These are phyloP conservation scores for Salix suchowensis DNA, from an alignment of 345 rosid genomes.

Conservation along the genomic window DNA sequence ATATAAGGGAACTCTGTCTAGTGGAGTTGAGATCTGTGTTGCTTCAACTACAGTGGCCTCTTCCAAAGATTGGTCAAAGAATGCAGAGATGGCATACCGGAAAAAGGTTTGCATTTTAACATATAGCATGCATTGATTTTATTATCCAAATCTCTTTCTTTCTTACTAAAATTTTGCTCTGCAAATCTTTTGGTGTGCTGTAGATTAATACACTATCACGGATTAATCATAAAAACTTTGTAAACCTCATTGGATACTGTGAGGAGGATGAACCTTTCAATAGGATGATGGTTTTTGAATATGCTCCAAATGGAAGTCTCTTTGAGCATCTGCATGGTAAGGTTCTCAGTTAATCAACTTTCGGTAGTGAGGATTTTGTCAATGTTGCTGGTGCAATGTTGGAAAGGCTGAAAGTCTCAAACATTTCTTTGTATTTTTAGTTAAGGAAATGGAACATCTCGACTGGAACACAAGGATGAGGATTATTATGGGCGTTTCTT, in stretches of 20 bases:
- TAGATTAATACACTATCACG: constrained; percentile 76
- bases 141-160: neutral
- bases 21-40: constrained; percentile 96
- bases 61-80: constrained; percentile 61
- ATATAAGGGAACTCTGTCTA: constrained; percentile 93
- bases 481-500: constrained; percentile 83
- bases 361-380: neutral
- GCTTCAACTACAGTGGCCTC: constrained; percentile 45
- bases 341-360: neutral
- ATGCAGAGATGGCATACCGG: constrained; percentile 60
- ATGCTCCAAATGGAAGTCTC: constrained; percentile 86
- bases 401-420: constrained; percentile 10
- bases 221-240: constrained; percentile 88
- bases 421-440: constrained; percentile 35
- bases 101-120: constrained; percentile 48
- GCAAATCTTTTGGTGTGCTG: neutral
- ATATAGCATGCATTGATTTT: neutral
- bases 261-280: constrained; percentile 87
- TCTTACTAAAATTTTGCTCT: neutral
- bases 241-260: constrained; percentile 78
- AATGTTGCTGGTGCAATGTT: constrained; percentile 6
- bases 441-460: constrained; percentile 80
- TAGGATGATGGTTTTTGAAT: constrained; percentile 98
- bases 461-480: constrained; percentile 88
- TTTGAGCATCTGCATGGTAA: constrained; percentile 90